Base-by-base conservation (phyloP, 2,329 filamentous ascomycete species). In the Verruconis gallopava region DNA sequence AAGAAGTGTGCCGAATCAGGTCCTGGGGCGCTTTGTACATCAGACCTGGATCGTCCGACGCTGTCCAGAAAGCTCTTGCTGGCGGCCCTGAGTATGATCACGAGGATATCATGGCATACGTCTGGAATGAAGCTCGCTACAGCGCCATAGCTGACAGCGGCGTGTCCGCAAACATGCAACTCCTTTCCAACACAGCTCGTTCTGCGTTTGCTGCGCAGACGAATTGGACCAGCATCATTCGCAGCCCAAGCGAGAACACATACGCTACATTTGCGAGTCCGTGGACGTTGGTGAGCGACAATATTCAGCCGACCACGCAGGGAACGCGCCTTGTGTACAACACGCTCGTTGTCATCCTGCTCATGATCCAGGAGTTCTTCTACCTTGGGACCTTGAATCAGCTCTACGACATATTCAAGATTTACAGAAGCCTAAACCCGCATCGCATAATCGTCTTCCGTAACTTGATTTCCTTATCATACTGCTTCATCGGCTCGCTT, bases 321-420 rank as follows among this genome's bases (percentile, higher is more conserved):
- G 63, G 64, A 3, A 57, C 62, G 1, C 51, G 62, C 2, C 49
- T 64, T 1, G 55, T 68, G 40, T 66, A 67, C 51, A 69, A 68
- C 47, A 68, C 63, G 0, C 49, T 67, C 4, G 54, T 59, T 3
- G 59, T 68, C 40, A 61, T 66, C 37, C 54, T 69, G 21, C 59
- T 65, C n/a, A 49, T 69, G 9, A 59, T 69, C 22, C 61, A 65
- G 43, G 61, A 69, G 46, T 69, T 69, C 54, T 68, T 69, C 55
- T 69, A 62, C 47, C 51, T 69, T 11, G 57, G 63, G 20, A 59
- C 57, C 34, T 49, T 68, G 45, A 69, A 69, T 48, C 64, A 62
- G 12, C 52, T 68, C n/a, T 59, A 56, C 34, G 46, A 42, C 3
- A 50, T 59, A 35, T 62, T 62, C 47, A 53, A 59, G 4, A 49